Percentiles rank a stretch among this genome's conserved stretches.
Evolutionary conservation across 371 early-diverging fungal genomes (phyloP).

Genomic region (Mortierella sp.): DNA sequence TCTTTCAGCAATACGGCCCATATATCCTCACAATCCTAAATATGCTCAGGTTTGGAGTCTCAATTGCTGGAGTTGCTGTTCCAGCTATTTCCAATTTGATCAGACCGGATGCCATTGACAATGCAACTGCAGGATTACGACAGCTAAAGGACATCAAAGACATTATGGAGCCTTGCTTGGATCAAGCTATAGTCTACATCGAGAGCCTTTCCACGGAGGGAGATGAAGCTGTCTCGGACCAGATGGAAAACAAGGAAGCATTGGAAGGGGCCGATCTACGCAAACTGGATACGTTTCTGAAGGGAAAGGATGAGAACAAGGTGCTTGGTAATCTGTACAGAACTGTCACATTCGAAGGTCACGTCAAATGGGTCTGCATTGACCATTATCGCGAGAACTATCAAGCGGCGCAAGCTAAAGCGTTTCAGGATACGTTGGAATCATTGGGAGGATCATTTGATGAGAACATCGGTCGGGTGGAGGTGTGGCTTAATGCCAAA

Average conservation of each 20-base stretch:
- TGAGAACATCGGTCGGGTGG: no score
- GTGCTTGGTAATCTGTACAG: constrained; percentile 46
- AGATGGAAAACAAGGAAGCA: constrained; percentile 13
- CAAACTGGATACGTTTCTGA: constrained; percentile 31
- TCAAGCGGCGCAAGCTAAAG: no score
- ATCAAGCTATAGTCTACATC: constrained; percentile 28
- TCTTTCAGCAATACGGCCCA: constrained; percentile 35
- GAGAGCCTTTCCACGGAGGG: constrained; percentile 3
- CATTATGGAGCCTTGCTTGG: constrained; percentile 29
- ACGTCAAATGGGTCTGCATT: constrained; percentile 53
- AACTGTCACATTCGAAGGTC: constrained; percentile 35
- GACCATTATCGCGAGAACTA: constrained; percentile 46
- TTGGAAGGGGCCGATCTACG: constrained; percentile 46
- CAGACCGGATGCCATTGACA: constrained; percentile 9
- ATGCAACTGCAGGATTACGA: constrained; percentile 23
- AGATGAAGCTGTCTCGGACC: not conserved
- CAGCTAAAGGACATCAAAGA: not conserved
- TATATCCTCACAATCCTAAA: constrained; percentile 26
- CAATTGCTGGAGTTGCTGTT: constrained; percentile 31
- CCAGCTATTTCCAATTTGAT: no score
- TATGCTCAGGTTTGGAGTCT: constrained; percentile 35
- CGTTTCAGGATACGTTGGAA: no score
- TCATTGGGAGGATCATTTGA: no score
- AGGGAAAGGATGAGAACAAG: constrained; percentile 33
- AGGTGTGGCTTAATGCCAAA: no score